Conservation (phyloP, 257 asterid genomes). For the Nicotiana noctiflora region DNA sequence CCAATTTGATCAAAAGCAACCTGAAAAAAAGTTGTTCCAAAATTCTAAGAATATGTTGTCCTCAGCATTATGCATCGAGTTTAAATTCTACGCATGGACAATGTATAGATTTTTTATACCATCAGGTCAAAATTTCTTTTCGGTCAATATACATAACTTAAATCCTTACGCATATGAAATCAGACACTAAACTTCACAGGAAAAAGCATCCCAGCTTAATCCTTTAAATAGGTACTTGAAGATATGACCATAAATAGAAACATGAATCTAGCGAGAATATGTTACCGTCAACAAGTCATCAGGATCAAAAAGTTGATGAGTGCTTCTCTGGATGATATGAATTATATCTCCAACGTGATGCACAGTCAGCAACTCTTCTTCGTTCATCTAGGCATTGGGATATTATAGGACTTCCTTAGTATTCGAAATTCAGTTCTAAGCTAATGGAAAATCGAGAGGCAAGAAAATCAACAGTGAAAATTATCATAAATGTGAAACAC, state of each 20-base stretch:
- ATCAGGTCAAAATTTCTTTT: background rate
- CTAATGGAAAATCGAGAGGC: background rate
- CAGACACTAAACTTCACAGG: background rate
- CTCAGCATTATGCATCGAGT: background rate
- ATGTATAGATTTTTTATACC: background rate
- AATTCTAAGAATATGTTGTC: background rate
- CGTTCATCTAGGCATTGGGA: constrained; percentile 59
- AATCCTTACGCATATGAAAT: background rate
- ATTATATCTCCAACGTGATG: constrained; percentile 93
- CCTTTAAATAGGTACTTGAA: background rate
- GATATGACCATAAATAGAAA: background rate
- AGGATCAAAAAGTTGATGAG: constrained; percentile 88
- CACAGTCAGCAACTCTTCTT: constrained; percentile 65
- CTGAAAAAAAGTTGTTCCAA: constrained; percentile 21
- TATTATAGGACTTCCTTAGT: background rate
- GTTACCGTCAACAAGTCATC: constrained; percentile 79
- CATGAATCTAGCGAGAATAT: background rate
- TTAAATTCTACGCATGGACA: background rate
- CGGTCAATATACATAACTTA: background rate
- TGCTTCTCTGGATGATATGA: constrained; percentile 73
- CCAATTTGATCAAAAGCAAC: constrained; percentile 86
- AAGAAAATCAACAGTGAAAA: background rate
- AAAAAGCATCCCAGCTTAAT: background rate
- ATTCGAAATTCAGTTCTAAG: constrained; percentile 2
- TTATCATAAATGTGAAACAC: background rate